These are phyloP conservation scores for Fonsecaea nubica DNA, from an alignment of 2,329 filamentous ascomycete species.

Conservation along the genomic window DNA sequence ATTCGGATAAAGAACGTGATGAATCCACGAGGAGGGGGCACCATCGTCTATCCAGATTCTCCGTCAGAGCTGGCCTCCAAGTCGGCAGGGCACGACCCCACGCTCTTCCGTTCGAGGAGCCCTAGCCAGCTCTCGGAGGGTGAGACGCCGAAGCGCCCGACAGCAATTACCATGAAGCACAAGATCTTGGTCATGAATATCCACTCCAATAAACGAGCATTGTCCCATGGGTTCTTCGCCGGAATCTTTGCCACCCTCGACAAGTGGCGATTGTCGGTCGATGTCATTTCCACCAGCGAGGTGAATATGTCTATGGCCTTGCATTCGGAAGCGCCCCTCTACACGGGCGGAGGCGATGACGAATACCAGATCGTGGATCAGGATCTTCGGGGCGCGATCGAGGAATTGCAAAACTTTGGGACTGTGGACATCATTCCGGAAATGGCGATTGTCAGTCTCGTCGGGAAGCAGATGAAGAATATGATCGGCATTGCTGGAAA, in stretches of 20 bases:
- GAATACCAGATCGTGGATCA: constrained; percentile 63
- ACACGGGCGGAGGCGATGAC: constrained; percentile 55
- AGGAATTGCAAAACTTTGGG: constrained; percentile 79
- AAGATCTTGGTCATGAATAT: constrained; percentile 97
- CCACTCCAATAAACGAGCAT: constrained; percentile 94
- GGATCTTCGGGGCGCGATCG: constrained; percentile 69
- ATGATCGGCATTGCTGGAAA: constrained; percentile 91
- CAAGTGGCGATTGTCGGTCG: constrained; percentile 84
- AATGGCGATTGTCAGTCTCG: constrained; percentile 95
- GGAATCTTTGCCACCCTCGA: constrained; percentile 92
- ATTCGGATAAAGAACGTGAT: constrained; percentile 75
- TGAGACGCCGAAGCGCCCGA: constrained; percentile 73
- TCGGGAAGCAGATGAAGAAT: constrained; percentile 96
- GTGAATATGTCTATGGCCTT: constrained; percentile 98
- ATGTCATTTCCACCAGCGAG: constrained; percentile 94
- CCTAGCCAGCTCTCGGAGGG: constrained; percentile 57
- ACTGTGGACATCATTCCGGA: constrained; percentile 87
- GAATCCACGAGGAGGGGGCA: constrained; percentile 68
- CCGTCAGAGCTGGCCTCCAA: constrained; percentile 58
- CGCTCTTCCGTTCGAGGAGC: constrained; percentile 57
- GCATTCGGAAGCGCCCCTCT: constrained; percentile 72
- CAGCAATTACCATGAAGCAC: constrained; percentile 95
- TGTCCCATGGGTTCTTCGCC: constrained; percentile 95
- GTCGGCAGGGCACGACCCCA: constrained; percentile 48
- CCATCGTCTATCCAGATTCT: constrained; percentile 75